These are phyloP conservation scores for Oryza glaberrima DNA, from an alignment of 176 grass and related monocot species.

Conservation along the genomic window DNA sequence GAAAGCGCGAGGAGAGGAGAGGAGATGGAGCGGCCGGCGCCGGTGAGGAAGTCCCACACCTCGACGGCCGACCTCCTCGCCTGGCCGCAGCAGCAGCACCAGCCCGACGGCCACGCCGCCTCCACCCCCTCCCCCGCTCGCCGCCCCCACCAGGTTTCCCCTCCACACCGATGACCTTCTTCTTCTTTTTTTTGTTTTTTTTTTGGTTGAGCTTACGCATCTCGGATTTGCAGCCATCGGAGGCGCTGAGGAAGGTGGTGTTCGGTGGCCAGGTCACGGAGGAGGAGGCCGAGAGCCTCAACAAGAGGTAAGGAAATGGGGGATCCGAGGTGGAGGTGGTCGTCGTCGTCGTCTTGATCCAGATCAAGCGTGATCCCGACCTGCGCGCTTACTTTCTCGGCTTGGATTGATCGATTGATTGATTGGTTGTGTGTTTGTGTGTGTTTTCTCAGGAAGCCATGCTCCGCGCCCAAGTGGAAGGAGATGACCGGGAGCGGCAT, in stretches of 20 bases:
- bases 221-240: conserved; percentile 63
- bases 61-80: conserved; percentile 79
- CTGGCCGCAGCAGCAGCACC: conserved; percentile 49
- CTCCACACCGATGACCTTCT: too few relatives aligned
- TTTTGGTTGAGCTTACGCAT: not conserved
- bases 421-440: too few relatives aligned
- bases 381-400: not conserved
- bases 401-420: too few relatives aligned
- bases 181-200: too few relatives aligned
- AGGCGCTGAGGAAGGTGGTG: conserved; percentile 85
- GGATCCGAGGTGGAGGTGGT: not conserved
- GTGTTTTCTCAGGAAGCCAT: conserved; percentile 70
- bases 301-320: conserved; percentile 70
- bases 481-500: conserved; percentile 95
- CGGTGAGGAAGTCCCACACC: conserved; percentile 87
- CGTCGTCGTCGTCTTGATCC: not conserved
- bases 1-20: conserved; percentile 41
- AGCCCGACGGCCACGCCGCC: conserved; percentile 10
- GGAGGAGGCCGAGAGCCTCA: conserved; percentile 85
- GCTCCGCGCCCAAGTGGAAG: conserved; percentile 88
- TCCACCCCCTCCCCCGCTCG: conserved; percentile 50
- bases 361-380: not conserved
- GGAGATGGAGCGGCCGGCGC: conserved; percentile 73
- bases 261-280: conserved; percentile 89
- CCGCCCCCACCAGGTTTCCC: conserved; percentile 63